Evolutionary conservation across 768 basidiomycete genomes (phyloP), one percentile per base, ranked within the genome.

Genomic region (Leccinum fibrillosum): DNA sequence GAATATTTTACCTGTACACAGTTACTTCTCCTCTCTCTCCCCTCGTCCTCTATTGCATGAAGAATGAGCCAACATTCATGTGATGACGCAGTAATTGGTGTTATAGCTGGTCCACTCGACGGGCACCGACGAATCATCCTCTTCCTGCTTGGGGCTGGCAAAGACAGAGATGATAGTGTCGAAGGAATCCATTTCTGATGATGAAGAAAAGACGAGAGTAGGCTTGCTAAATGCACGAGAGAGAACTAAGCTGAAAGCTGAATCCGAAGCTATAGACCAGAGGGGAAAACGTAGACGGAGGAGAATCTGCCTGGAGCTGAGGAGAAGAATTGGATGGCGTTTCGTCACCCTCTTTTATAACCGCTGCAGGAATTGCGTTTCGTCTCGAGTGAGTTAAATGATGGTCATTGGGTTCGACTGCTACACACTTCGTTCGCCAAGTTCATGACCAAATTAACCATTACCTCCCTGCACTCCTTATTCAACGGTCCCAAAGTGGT

Each of bases 111-210:
- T 35, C 2, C 56, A n/a, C 4, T 68, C 61, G 10, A 61, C 60
- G 6, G 66, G 69, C n/a, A 50, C 48, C 15, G 67, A 60, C 2
- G 57, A 48, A 11, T 19, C 59, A 13, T 13, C 48, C 35, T 68
- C 61, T 9, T 56, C 55, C 1, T 49, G 15, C 28, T 55, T 49
- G 4, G 57, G 37, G 47, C n/a, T 49, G 34, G 52, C 37, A 12
- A 71, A 60, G 50, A 64, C 21, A 5, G 66, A 62, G 26, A 63
- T 39, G 50, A 62, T 30, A n/a, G 56, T 50, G 54, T 4, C 61
- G 54, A 69, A 64, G 28, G 61, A 55, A 49, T 69, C 69, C 69
- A 69, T 69, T 10, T 56, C 57, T 49, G 55, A 49, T 39, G 45
- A 2, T 12, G 61, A 39, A 37, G 54, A 30, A 1, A 48, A 25